Conservation (phyloP, 306 rosid genomes). For the Astragalus glycyphyllos region DNA sequence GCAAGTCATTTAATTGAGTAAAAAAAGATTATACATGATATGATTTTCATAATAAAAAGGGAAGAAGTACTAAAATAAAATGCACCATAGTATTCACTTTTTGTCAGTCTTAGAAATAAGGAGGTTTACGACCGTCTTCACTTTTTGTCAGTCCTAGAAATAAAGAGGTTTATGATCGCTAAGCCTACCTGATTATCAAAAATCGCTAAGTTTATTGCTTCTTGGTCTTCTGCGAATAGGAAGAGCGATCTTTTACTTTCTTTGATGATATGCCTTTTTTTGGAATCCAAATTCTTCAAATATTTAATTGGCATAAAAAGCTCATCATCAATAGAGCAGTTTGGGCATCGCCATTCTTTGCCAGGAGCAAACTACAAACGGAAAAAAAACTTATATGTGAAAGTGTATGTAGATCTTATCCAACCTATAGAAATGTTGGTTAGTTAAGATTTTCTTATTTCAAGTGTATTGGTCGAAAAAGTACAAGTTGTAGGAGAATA, state of each 20-base stretch:
- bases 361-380: conserved; percentile 14
- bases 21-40: neutral
- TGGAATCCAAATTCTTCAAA: neutral
- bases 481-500: no score
- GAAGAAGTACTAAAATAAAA: neutral
- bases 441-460: no score
- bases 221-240: neutral
- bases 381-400: no score
- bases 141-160: neutral
- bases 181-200: conserved; percentile 2
- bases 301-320: neutral
- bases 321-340: neutral
- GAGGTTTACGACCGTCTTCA: no score
- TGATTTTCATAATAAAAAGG: neutral
- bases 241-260: neutral
- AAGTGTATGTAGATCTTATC: no score
- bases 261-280: neutral
- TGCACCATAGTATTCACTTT: neutral
- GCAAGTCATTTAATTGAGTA: neutral
- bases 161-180: neutral
- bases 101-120: no score
- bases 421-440: no score
- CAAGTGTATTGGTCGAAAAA: no score
- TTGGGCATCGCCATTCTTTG: conserved; percentile 18
- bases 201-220: neutral